Percentiles rank a stretch among this genome's conserved stretches.
Conservation (phyloP, 352 stramenopile species). For the Globisporangium cystogenes region DNA sequence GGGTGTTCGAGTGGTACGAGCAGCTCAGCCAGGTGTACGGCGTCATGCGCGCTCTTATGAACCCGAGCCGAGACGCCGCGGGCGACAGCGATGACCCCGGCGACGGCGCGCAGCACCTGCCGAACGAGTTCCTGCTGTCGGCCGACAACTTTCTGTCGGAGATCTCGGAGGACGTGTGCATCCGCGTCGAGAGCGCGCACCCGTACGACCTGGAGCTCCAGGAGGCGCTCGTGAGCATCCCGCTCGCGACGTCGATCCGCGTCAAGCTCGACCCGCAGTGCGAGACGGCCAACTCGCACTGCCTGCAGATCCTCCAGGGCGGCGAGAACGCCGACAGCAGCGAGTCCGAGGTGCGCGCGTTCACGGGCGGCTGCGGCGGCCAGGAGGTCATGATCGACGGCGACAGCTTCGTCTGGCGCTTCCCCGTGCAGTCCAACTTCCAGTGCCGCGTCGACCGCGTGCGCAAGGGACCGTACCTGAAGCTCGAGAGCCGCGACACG, state of each 20-base stretch:
- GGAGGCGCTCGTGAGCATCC: conserved; percentile 75
- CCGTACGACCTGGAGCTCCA: conserved; percentile 81
- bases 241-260: conserved; percentile 77
- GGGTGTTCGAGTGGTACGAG: conserved; percentile 85
- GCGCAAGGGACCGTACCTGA: conserved; percentile 82
- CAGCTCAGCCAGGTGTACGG: conserved; percentile 81
- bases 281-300: conserved; percentile 83
- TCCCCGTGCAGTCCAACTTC: conserved; percentile 87
- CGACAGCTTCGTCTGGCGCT: conserved; percentile 84
- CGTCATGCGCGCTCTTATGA: conserved; percentile 79
- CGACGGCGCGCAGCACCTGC: conserved; percentile 19
- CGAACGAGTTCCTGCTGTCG: conserved; percentile 85
- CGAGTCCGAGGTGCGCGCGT: conserved; percentile 81
- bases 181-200: conserved; percentile 69
- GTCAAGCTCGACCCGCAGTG: conserved; percentile 71
- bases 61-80: conserved; percentile 17
- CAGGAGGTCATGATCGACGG: conserved; percentile 86
- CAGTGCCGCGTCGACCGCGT: conserved; percentile 83
- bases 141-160: conserved; percentile 86
- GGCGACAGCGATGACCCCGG: background rate
- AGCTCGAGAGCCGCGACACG: conserved; percentile 86
- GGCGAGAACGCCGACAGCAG: conserved; percentile 37
- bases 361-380: conserved; percentile 71
- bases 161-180: conserved; percentile 81
- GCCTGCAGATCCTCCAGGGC: conserved; percentile 82